Conservation (phyloP, 2,329 filamentous ascomycete species). For the Ilyonectria destructans region DNA sequence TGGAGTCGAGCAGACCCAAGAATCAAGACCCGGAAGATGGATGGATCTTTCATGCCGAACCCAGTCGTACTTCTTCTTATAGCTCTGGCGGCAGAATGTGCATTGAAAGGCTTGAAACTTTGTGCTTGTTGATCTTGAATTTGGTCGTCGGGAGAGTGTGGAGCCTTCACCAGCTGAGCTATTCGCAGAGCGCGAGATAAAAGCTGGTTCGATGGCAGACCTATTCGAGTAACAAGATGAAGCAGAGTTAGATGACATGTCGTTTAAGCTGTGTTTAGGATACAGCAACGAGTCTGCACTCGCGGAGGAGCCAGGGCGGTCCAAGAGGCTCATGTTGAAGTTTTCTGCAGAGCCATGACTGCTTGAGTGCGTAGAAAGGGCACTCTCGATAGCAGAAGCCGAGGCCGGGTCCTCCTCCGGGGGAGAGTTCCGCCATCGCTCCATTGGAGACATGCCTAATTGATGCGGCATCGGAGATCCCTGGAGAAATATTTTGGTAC, state of each 20-base stretch:
- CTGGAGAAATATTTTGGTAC: constrained; percentile 50
- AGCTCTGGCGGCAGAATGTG: constrained; percentile 57
- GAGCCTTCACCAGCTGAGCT: constrained; percentile 42
- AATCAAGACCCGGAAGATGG: constrained; percentile 60
- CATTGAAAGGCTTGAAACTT: constrained; percentile 54
- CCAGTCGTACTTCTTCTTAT: constrained; percentile 61
- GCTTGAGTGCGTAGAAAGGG: constrained; percentile 43
- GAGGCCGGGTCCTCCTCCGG: constrained; percentile 63
- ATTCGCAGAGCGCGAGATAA: constrained; percentile 42
- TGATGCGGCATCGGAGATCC: constrained; percentile 63
- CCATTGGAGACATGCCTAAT: constrained; percentile 62
- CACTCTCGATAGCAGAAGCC: constrained; percentile 57
- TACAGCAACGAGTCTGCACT: constrained; percentile 52
- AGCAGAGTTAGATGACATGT: constrained; percentile 48
- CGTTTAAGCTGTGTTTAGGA: constrained; percentile 34
- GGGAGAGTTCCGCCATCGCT: constrained; percentile 60
- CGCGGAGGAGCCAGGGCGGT: constrained; percentile 52
- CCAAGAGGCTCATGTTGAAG: constrained; percentile 36
- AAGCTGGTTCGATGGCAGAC: constrained; percentile 31
- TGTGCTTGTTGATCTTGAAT: constrained; percentile 29
- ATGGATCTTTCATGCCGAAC: constrained; percentile 67
- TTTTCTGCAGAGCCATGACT: constrained; percentile 39
- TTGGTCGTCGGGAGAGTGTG: constrained; percentile 33
- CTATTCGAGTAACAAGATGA: constrained; percentile 48
- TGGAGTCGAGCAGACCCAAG: constrained; percentile 67